phyloP scores from a whole-genome alignment of 2,329 filamentous ascomycete species.

The Stachybotrys chartarum region DNA sequence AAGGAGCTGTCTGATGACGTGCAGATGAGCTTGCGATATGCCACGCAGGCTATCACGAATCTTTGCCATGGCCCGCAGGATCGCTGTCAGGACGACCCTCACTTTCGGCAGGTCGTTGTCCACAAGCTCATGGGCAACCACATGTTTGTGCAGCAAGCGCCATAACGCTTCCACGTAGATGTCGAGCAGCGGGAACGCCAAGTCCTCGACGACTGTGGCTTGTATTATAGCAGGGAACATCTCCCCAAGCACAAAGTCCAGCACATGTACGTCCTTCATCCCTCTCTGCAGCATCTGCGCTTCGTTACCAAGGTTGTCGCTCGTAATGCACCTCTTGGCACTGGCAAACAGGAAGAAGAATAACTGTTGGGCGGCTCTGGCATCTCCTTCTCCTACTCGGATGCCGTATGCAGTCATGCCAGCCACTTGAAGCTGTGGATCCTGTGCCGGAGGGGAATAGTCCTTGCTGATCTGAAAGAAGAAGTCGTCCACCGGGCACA shows the following conservation, averaged over 20 bases:
- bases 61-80: conserved; percentile 19
- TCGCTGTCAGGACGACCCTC: conserved; percentile 20
- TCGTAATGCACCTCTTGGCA: conserved; percentile 47
- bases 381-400: conserved; percentile 44
- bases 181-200: conserved; percentile 41
- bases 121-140: conserved; percentile 28
- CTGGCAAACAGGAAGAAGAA: conserved; percentile 53
- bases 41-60: conserved; percentile 8
- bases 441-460: conserved; percentile 47
- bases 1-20: conserved; percentile 20
- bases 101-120: conserved; percentile 24
- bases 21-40: conserved; percentile 15
- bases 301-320: conserved; percentile 40
- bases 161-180: conserved; percentile 40
- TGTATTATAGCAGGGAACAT: conserved; percentile 49
- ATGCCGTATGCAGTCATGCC: conserved; percentile 49
- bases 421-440: conserved; percentile 49
- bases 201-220: conserved; percentile 23
- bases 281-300: conserved; percentile 36
- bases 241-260: conserved; percentile 39
- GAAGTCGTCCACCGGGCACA: conserved; percentile 47
- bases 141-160: conserved; percentile 23
- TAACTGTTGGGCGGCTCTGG: conserved; percentile 37
- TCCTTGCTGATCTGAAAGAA: conserved; percentile 50
- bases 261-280: conserved; percentile 37